Percentiles rank a stretch among this genome's conserved stretches.
phyloP scores from a whole-genome alignment of 257 asterid species.

The Orobanche coerulescens region DNA sequence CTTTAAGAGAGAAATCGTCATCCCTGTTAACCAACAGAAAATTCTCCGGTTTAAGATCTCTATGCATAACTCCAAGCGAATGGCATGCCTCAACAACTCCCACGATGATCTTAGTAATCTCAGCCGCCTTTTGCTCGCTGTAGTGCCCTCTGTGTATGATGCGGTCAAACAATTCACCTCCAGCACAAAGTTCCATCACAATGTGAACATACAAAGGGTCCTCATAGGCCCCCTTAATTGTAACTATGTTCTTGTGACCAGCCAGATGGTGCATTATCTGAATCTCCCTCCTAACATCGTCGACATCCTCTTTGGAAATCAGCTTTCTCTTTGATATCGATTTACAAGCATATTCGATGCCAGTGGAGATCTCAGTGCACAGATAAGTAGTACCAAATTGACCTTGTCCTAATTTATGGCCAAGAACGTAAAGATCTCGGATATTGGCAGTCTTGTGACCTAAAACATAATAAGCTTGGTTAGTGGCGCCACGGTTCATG shows the following conservation, averaged over 20 bases:
- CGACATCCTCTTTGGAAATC: conserved; percentile 77
- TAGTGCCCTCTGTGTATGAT: conserved; percentile 88
- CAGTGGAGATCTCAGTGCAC: conserved; percentile 56
- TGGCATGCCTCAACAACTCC: conserved; percentile 98
- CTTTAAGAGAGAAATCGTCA: too few species aligned
- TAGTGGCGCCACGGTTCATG: conserved; percentile 52
- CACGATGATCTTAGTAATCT: conserved; percentile 70
- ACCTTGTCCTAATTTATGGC: conserved; percentile 84
- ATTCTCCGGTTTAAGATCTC: too few species aligned
- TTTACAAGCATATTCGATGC: conserved; percentile 72
- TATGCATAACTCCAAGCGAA: too few species aligned
- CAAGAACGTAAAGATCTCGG: conserved; percentile 64
- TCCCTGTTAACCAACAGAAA: too few species aligned
- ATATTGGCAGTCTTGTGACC: conserved; percentile 78
- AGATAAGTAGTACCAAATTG: conserved; percentile 82
- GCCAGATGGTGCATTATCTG: conserved; percentile 96
- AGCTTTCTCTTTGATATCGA: conserved; percentile 84
- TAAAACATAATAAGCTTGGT: conserved; percentile 56
- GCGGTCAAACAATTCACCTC: conserved; percentile 91
- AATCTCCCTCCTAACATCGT: conserved; percentile 92
- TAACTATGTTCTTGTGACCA: conserved; percentile 79
- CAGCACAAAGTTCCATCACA: conserved; percentile 88
- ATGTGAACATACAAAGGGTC: conserved; percentile 79
- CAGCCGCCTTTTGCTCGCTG: conserved; percentile 87
- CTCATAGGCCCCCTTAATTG: conserved; percentile 88